These are phyloP conservation scores for Thuja plicata DNA, from an alignment of 83 land plant genomes.

Conservation along the genomic window DNA sequence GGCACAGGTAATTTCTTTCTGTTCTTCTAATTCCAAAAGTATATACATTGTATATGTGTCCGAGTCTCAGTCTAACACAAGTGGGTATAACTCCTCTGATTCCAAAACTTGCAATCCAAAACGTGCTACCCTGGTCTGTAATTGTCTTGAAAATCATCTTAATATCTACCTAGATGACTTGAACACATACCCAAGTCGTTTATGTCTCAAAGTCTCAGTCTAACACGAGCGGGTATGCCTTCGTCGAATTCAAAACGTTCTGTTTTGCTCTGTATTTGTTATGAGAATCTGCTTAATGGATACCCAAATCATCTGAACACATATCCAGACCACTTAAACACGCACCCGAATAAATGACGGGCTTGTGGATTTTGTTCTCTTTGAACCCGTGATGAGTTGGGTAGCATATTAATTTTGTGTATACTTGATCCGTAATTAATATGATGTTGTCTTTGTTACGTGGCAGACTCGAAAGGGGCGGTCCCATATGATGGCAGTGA, in stretches of 20 bases:
- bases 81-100: not conserved
- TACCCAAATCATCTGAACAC: not conserved
- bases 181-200: not conserved
- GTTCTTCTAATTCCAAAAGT: not conserved
- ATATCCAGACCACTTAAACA: not conserved
- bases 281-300: not conserved
- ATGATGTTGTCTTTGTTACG: not conserved
- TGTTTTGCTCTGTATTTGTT: not conserved
- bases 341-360: not conserved
- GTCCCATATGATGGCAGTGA: not conserved
- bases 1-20: not conserved
- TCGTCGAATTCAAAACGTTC: not conserved
- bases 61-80: not conserved
- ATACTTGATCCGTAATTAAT: not conserved
- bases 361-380: not conserved
- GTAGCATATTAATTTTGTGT: not conserved
- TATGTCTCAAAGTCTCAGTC: not conserved
- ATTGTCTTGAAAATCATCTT: no score
- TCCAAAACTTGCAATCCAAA: not conserved
- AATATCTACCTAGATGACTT: no score
- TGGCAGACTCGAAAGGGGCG: slow-evolving; percentile 3
- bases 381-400: not conserved
- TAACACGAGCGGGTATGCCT: not conserved
- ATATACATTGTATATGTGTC: slow-evolving; percentile 8
- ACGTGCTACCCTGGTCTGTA: no score